phyloP scores from a whole-genome alignment of 1,284 basidiomycete genomes.

The Agaricales sp. region DNA sequence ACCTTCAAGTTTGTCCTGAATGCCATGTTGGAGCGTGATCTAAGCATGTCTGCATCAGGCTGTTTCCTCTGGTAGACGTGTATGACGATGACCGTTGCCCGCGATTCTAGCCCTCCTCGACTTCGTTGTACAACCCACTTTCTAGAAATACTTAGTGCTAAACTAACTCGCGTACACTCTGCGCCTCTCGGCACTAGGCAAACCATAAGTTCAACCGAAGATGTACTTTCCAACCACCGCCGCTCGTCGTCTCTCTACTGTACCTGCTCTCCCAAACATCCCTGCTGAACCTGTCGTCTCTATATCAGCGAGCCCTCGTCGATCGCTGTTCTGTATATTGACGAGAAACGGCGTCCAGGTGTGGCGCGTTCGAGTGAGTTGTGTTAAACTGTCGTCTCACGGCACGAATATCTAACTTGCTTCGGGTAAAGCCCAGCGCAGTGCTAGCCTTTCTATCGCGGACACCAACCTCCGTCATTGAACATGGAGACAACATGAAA shows the following conservation, averaged over 20 bases:
- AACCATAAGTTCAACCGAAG: too few species aligned
- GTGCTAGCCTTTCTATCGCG: slow-evolving; percentile 68
- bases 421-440: slow-evolving; percentile 58
- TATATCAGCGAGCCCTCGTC: slow-evolving; percentile 58
- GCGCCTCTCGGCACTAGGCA: too few species aligned
- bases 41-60: not conserved
- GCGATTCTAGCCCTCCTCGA: not conserved
- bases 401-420: not conserved
- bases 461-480: slow-evolving; percentile 63
- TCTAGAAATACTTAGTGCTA: too few species aligned
- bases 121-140: not conserved
- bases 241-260: slow-evolving; percentile 57
- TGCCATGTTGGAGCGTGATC: not conserved
- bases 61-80: not conserved
- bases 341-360: slow-evolving; percentile 59
- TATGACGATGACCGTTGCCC: not conserved
- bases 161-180: too few species aligned
- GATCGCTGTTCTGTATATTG: slow-evolving; percentile 70
- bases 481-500: slow-evolving; percentile 70
- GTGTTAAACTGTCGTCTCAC: not conserved
- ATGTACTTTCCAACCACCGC: slow-evolving; percentile 83
- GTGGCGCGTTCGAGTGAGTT: slow-evolving; percentile 76
- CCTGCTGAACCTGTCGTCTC: slow-evolving; percentile 47
- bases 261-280: slow-evolving; percentile 54
- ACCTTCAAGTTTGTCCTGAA: too few species aligned